These are phyloP conservation scores for Brassica carinata DNA, from an alignment of 345 rosid genomes.

Conservation along the genomic window DNA sequence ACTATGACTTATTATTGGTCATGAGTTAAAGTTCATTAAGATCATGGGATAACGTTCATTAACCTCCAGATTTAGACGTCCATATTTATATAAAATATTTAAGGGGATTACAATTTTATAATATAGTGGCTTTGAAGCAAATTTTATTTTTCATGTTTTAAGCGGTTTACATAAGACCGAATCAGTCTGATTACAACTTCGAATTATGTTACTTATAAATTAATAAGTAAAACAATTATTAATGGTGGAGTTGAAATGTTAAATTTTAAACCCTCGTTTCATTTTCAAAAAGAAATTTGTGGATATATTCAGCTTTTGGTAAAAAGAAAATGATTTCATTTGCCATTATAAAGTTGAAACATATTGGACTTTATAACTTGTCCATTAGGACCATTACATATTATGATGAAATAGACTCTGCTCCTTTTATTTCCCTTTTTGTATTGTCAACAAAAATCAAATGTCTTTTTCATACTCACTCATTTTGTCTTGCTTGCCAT, in stretches of 20 bases:
- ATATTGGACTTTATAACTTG: conserved; percentile 40
- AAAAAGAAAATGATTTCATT: conserved; percentile 23
- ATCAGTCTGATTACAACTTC: neutral
- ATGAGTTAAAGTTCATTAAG: no score
- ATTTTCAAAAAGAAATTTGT: neutral
- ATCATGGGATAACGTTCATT: no score
- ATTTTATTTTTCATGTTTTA: neutral
- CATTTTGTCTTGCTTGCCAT: conserved; percentile 42
- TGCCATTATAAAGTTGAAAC: conserved; percentile 36
- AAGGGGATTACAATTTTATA: neutral
- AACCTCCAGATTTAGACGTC: neutral
- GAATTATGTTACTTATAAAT: neutral
- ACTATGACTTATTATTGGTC: no score
- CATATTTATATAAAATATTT: neutral
- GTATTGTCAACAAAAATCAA: conserved; percentile 53
- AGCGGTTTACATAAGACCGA: neutral
- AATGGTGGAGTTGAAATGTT: neutral
- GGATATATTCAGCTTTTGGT: conserved; percentile 11
- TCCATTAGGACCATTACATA: conserved; percentile 39
- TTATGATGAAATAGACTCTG: conserved; percentile 17
- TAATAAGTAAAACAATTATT: neutral
- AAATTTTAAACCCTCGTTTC: neutral
- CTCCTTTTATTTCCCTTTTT: conserved; percentile 37
- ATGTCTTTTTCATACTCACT: conserved; percentile 48
- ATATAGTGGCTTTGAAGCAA: neutral